Evolutionary conservation across 73 alveolate genomes (phyloP).

Genomic region (Paramecium pentaurelia): DNA sequence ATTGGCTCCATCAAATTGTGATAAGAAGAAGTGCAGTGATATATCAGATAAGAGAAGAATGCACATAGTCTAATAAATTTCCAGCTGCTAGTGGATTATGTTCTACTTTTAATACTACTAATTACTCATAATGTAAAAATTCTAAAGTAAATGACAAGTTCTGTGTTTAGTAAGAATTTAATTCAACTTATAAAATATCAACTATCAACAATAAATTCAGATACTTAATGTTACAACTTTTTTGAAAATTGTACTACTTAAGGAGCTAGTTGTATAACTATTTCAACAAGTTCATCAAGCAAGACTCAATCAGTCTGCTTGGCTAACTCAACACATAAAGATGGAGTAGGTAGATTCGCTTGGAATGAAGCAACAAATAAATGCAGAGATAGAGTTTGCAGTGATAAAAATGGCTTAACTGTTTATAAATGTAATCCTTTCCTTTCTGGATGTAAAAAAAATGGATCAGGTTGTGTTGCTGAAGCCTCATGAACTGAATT

Average conservation of each 20-base stretch:
- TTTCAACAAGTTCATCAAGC: neutral
- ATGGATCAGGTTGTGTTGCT: neutral
- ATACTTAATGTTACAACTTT: neutral
- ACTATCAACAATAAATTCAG: neutral
- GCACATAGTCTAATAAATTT: neutral
- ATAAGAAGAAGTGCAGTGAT: neutral
- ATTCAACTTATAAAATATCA: neutral
- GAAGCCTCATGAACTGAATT: neutral
- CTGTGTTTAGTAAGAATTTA: neutral
- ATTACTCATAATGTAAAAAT: neutral
- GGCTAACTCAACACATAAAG: neutral
- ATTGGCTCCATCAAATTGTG: neutral
- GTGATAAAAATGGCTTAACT: neutral
- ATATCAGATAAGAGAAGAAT: neutral
- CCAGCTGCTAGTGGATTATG: neutral
- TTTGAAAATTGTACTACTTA: neutral
- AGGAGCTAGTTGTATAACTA: conserved; percentile 9
- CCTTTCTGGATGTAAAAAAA: neutral
- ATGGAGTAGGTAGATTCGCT: neutral
- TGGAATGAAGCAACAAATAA: neutral
- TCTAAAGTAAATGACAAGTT: neutral
- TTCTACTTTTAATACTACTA: neutral
- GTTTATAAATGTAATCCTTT: neutral
- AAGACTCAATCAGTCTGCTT: neutral
- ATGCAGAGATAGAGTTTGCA: neutral